phyloP scores from a whole-genome alignment of 176 grass and related monocot species.

The Triticum turgidum region DNA sequence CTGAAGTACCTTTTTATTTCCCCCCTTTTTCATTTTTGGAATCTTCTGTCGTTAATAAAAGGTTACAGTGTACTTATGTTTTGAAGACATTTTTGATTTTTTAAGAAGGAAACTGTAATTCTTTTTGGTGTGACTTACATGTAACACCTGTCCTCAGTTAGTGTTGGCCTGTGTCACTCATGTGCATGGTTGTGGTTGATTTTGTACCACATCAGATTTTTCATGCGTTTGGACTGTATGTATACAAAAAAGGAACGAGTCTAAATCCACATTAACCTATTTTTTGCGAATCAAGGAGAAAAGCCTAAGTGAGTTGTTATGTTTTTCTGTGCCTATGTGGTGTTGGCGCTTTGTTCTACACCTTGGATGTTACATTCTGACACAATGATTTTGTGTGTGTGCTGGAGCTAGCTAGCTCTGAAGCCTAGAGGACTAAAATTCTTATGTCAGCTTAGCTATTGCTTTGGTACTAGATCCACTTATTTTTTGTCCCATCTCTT shows the following conservation, averaged over 20 bases:
- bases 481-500: background rate
- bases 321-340: background rate
- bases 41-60: background rate
- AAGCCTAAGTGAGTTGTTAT: background rate
- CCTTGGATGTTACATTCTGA: background rate
- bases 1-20: background rate
- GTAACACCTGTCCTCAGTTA: background rate
- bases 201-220: background rate
- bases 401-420: background rate
- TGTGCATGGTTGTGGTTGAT: background rate
- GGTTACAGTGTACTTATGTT: conserved; percentile 12
- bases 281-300: background rate
- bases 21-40: background rate
- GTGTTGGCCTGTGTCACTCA: background rate
- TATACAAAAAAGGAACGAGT: background rate
- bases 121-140: background rate
- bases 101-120: background rate
- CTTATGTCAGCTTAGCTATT: background rate
- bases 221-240: background rate
- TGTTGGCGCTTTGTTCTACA: background rate
- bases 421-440: background rate
- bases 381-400: background rate
- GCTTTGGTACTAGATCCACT: background rate
- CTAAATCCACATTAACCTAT: background rate
- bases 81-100: background rate